Evolutionary conservation across 306 rosid species (phyloP), one percentile per base, ranked within the genome.

Genomic region (Cajanus cajan): DNA sequence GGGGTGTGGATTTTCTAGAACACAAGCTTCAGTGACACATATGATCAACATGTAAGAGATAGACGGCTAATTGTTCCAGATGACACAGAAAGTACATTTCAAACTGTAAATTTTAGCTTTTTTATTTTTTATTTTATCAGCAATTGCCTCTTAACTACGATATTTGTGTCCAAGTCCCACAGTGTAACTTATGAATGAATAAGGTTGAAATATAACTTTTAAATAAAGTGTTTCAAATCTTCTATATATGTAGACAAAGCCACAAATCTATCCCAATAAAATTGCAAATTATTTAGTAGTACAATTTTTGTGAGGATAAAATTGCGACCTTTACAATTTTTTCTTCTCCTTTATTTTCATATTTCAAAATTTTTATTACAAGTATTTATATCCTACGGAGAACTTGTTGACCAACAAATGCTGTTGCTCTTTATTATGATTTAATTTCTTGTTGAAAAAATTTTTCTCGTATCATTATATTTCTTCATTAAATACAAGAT

Each of bases 61-160:
- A 78, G 67, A 74, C 50, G 48, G 69, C 80, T 51, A 39, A 62
- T 68, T 36, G 15, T 70, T 73, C 70, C 82, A 59, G 78, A 77
- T 72, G 84, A 77, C 84, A 64, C 33, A 78, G 57, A 71, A 80
- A 77, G 65, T 68, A 22, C 71, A 65, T 34, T 83, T 80, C 57
- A 64, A 39, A 37, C 47, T 64, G 85, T 73, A 84, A 31, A 78
- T 87, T 22, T 69, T 57, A 59, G 74, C 70, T 19, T 51, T 22
- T 15, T 54, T 10, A 21, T 8, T 19, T 69, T 57, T 16, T 77
- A 37, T 12, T 41, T 6, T 36, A 34, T 36, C 24, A 65, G 40
- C 25, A 28, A 34, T 51, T 52, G 66, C 28, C 66, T n/a, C n/a
- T 63, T 19, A 64, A 31, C 33, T 28, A 25, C 10, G 61, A 7